Conservation (phyloP, 768 basidiomycete species). For the Chiua virens region DNA sequence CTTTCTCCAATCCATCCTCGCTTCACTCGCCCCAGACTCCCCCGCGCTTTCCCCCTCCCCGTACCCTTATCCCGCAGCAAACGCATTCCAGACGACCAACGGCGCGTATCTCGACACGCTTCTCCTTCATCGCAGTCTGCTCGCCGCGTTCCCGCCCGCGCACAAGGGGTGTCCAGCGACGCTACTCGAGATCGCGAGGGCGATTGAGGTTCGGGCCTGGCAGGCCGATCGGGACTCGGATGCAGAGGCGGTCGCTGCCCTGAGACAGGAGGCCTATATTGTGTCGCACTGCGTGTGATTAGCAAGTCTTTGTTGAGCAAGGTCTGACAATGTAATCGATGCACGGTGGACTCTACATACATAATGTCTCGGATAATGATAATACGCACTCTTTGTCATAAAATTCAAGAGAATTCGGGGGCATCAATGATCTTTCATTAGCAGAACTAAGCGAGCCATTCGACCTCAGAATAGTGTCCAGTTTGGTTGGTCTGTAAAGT, state of each 20-base stretch:
- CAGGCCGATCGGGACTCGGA: conserved; percentile 70
- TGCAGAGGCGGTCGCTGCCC: conserved; percentile 64
- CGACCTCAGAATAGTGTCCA: too few relatives aligned
- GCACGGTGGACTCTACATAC: not conserved
- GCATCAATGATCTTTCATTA: too few relatives aligned
- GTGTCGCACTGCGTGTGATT: conserved; percentile 36
- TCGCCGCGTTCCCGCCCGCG: conserved; percentile 57
- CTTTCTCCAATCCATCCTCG: conserved; percentile 59
- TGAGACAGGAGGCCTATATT: conserved; percentile 68
- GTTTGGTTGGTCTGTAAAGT: too few relatives aligned
- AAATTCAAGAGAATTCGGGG: too few relatives aligned
- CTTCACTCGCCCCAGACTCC: conserved; percentile 48
- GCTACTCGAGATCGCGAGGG: conserved; percentile 64
- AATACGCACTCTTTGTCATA: too few relatives aligned
- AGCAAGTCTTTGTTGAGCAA: not conserved
- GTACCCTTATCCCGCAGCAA: conserved; percentile 32
- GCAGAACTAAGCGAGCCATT: too few relatives aligned
- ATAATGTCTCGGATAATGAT: not conserved
- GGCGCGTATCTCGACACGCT: conserved; percentile 79
- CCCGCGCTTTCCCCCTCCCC: conserved; percentile 34
- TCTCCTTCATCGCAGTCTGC: conserved; percentile 73
- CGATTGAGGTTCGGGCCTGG: conserved; percentile 65
- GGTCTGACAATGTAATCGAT: not conserved
- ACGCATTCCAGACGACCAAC: conserved; percentile 51
- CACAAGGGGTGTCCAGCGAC: conserved; percentile 65